Evolutionary conservation across 768 basidiomycete species (phyloP), one percentile per base, ranked within the genome.

Genomic region (Pleurotus djamor): DNA sequence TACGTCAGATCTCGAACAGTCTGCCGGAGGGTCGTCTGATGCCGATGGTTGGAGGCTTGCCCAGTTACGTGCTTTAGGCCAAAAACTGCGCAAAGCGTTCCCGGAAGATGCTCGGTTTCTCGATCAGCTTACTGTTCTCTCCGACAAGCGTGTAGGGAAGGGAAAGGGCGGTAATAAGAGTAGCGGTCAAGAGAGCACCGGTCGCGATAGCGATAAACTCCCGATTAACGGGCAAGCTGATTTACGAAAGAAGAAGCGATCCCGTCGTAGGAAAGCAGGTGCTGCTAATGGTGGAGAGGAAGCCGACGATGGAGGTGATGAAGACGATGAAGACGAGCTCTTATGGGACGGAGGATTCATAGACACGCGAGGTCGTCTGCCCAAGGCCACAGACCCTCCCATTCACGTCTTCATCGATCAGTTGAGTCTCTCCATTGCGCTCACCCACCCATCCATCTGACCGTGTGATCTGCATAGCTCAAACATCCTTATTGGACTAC

Each of bases 401-500:
- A 44, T 62, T 57, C 60, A 66, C 69, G 57, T 60, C 62, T 85
- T 87, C 70, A 76, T 87, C 63, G 85, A 87, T 66, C 84, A 86
- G 84, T 86, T 79, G 59, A 33, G 44, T 37, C 10, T 28, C 49
- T 50, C 57, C 60, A 51, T 60, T 51, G 32, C 62, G 54, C 63
- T 43, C 28, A 5, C 5, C 16, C 21, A 4, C 3, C 12, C 16
- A 32, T 4, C 12, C 41, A 41, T 13, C 54, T 61, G 21, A 68
- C 62, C 21, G 21, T 28, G 21, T 28, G 21, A 28, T 32, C 57
- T 69, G 62, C 65, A 74, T 64, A 94, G 92, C 64, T 94, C 92
- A 13, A 95, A 95, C 68, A 94, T 95, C 62, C 82, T 94, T 48
- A 87, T 95, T 61, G 92, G 92, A 36, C 81, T 94, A 57, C 69